Conservation (phyloP, 768 basidiomycete species). For the Naganishia onofrii region DNA sequence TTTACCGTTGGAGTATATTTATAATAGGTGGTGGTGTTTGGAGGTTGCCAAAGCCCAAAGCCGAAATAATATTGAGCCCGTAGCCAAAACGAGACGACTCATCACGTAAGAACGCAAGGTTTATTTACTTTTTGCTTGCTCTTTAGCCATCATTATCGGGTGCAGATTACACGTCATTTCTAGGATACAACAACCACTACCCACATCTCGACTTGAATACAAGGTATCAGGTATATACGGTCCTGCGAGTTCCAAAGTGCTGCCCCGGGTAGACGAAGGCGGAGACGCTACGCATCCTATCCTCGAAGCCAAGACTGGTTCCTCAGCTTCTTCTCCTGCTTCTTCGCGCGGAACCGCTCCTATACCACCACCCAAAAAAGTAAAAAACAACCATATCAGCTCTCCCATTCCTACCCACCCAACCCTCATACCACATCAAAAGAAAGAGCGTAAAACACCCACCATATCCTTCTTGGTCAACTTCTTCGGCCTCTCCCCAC, state of each 20-base stretch:
- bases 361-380: slow-evolving; percentile 25
- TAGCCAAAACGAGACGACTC: not conserved
- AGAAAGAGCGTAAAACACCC: slow-evolving; percentile 32
- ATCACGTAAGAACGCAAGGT: not conserved
- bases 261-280: no score
- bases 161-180: not conserved
- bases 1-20: no score
- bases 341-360: slow-evolving; percentile 50
- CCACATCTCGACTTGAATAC: no score
- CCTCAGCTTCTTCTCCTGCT: slow-evolving; percentile 42
- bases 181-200: not conserved
- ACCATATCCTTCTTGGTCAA: slow-evolving; percentile 51
- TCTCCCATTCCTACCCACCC: not conserved
- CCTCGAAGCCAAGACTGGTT: slow-evolving; percentile 49
- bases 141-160: not conserved
- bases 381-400: not conserved
- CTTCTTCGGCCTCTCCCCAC: slow-evolving; percentile 32
- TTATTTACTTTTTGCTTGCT: not conserved
- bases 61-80: slow-evolving; percentile 1
- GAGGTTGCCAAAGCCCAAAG: not conserved
- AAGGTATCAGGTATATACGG: no score
- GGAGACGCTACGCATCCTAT: no score
- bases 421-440: no score
- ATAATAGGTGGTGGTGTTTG: not conserved
- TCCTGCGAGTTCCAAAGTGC: no score